These are phyloP conservation scores for Tricladium varicosporioides DNA, from an alignment of 2,329 filamentous ascomycete genomes.

Conservation along the genomic window DNA sequence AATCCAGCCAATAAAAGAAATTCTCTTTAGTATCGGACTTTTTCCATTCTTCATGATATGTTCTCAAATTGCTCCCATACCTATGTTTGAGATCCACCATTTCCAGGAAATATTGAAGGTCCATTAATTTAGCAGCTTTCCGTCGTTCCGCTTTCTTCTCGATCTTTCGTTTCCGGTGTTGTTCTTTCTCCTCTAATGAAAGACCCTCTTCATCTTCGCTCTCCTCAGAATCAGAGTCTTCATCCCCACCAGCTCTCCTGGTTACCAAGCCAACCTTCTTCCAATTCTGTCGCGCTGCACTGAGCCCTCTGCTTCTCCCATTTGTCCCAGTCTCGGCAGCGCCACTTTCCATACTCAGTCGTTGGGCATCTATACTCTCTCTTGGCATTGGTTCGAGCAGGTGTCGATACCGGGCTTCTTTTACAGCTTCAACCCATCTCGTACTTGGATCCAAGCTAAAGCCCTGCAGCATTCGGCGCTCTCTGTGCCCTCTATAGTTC, in stretches of 20 bases:
- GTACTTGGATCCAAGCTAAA: conserved; percentile 49
- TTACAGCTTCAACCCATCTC: conserved; percentile 43
- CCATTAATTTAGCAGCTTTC: conserved; percentile 74
- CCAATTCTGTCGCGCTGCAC: conserved; percentile 67
- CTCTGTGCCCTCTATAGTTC: conserved; percentile 75
- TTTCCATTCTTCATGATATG: conserved; percentile 86
- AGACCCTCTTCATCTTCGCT: conserved; percentile 18
- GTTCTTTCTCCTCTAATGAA: conserved; percentile 39
- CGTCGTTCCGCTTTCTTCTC: conserved; percentile 56
- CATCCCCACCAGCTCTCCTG: conserved; percentile 69
- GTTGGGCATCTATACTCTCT: conserved; percentile 11
- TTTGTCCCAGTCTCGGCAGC: conserved; percentile 2
- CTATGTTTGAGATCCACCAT: conserved; percentile 87
- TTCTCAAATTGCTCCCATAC: conserved; percentile 78
- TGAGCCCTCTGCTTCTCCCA: conserved; percentile 6
- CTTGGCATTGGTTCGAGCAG: conserved; percentile 44
- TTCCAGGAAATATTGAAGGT: conserved; percentile 77
- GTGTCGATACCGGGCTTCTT: conserved; percentile 55
- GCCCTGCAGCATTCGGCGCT: conserved; percentile 68
- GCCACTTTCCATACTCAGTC: conserved; percentile 12
- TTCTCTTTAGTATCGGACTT: conserved; percentile 74
- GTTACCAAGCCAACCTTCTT: conserved; percentile 70
- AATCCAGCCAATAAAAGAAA: conserved; percentile 92
- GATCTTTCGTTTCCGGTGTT: conserved; percentile 40
- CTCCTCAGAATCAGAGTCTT: conserved; percentile 35